Percentiles rank a stretch among this genome's conserved stretches.
These are phyloP conservation scores for Fomes fomentarius DNA, from an alignment of 1,284 basidiomycete species.

Conservation along the genomic window DNA sequence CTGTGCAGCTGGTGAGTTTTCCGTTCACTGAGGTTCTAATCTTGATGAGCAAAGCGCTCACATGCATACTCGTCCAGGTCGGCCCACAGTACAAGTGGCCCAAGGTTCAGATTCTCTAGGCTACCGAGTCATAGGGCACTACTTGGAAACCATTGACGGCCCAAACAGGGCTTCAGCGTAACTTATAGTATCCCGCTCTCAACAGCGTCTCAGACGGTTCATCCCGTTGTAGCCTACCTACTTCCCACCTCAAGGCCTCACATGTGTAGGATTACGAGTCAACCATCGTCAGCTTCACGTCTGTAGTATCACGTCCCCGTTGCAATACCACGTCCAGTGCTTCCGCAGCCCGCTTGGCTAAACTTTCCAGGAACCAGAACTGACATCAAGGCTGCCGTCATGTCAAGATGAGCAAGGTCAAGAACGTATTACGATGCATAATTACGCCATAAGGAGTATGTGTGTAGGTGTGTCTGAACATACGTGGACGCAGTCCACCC, in stretches of 20 bases:
- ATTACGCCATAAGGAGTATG: conserved; percentile 12
- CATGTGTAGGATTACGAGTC: conserved; percentile 33
- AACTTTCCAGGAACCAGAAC: no score
- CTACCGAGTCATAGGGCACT: conserved; percentile 42
- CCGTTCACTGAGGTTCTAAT: no score
- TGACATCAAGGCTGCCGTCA: neutral
- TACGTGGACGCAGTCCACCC: conserved; percentile 4
- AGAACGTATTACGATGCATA: no score
- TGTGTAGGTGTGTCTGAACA: conserved; percentile 11
- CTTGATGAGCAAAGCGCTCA: no score
- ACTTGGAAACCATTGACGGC: neutral
- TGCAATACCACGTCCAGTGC: neutral
- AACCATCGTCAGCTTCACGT: conserved; percentile 31
- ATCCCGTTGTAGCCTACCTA: conserved; percentile 19
- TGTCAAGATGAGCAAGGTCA: neutral
- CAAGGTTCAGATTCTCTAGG: conserved; percentile 73
- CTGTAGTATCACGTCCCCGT: conserved; percentile 26
- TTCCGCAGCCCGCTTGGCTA: neutral
- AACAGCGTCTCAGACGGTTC: conserved; percentile 39
- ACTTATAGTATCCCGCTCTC: conserved; percentile 39
- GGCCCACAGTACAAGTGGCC: conserved; percentile 83
- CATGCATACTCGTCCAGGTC: no score
- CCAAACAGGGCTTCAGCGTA: conserved; percentile 1
- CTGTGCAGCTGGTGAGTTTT: conserved; percentile 76
- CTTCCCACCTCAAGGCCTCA: conserved; percentile 9